Evolutionary conservation across 2,329 filamentous ascomycete genomes (phyloP).

Genomic region (Fusarium udum): DNA sequence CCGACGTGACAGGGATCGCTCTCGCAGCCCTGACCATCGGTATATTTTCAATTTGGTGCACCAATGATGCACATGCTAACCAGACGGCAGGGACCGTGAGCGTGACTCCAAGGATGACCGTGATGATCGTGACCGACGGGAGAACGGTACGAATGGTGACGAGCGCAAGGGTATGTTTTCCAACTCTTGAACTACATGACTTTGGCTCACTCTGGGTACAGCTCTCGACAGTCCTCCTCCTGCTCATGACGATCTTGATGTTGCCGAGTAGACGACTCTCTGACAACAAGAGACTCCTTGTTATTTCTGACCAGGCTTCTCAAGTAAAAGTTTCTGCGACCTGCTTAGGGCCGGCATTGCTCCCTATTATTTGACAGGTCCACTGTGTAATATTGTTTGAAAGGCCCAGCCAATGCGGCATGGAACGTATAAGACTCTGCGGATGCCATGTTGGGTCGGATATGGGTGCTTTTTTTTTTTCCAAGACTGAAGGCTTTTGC

Average conservation of each 20-base stretch:
- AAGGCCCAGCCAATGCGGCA: conserved; percentile 34
- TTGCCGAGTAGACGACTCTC: conserved; percentile 72
- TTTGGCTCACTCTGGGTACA: conserved; percentile 46
- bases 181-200: not conserved
- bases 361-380: conserved; percentile 35
- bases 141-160: conserved; percentile 83
- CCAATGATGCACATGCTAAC: conserved; percentile 11
- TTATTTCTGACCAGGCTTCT: conserved; percentile 21
- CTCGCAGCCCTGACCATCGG: conserved; percentile 74
- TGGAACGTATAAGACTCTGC: conserved; percentile 35
- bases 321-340: conserved; percentile 40
- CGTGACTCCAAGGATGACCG: conserved; percentile 71
- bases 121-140: conserved; percentile 77
- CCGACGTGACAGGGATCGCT: conserved; percentile 79
- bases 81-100: conserved; percentile 58
- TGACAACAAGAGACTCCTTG: conserved; percentile 5
- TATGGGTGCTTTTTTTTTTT: conserved; percentile 31
- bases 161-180: conserved; percentile 81
- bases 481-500: conserved; percentile 40
- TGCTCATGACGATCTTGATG: conserved; percentile 93
- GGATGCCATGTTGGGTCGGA: conserved; percentile 28
- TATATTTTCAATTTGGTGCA: conserved; percentile 43
- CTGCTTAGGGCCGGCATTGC: conserved; percentile 33
- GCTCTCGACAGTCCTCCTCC: conserved; percentile 81
- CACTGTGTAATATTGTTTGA: conserved; percentile 39